These are phyloP conservation scores for Lecanicillium sp. DNA, from an alignment of 2,329 filamentous ascomycete genomes.

Conservation along the genomic window DNA sequence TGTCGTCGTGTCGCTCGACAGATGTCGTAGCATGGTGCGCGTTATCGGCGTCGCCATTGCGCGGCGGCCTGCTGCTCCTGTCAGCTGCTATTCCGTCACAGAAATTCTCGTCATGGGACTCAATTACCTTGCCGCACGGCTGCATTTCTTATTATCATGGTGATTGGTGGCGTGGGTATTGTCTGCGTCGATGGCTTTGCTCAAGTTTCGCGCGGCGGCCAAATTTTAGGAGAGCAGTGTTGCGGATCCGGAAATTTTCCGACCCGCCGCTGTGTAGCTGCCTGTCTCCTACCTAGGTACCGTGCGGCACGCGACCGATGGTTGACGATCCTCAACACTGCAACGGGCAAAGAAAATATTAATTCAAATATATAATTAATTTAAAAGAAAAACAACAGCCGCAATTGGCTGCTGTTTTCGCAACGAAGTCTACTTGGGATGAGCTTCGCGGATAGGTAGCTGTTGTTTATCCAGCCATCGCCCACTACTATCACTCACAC, in stretches of 20 bases:
- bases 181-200: neutral
- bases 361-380: no score
- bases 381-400: no score
- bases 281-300: no score
- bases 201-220: slow-evolving; percentile 3
- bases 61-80: slow-evolving; percentile 37
- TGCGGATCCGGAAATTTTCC: slow-evolving; percentile 10
- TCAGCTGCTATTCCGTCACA: slow-evolving; percentile 5
- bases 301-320: no score
- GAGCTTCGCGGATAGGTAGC: no score
- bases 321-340: no score
- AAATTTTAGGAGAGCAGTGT: slow-evolving; percentile 7
- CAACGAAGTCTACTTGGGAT: no score
- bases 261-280: no score
- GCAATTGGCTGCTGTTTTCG: no score
- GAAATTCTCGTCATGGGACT: neutral
- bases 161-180: slow-evolving; percentile 12
- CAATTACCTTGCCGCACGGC: slow-evolving; percentile 45
- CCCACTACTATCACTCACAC: no score
- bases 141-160: slow-evolving; percentile 50
- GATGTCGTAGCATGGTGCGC: slow-evolving; percentile 22
- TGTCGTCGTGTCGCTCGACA: slow-evolving; percentile 19
- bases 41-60: slow-evolving; percentile 38
- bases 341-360: no score
- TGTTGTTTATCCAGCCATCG: no score